Evolutionary conservation across 305 asterid species (phyloP), one percentile per base, ranked within the genome.

Genomic region (Plantago coronopus): DNA sequence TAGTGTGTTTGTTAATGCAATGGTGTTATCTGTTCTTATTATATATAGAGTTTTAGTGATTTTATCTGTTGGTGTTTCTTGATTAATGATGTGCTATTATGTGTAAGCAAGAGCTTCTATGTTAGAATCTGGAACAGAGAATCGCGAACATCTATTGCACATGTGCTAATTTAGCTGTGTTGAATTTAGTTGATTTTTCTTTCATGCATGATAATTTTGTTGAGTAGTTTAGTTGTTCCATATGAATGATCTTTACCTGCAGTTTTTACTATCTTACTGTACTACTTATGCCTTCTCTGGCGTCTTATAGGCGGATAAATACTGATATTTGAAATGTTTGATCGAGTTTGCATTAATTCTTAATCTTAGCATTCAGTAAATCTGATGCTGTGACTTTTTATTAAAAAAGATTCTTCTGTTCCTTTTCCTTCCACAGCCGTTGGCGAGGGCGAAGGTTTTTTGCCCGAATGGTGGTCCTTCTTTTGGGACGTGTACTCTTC

Each of bases 391-490:
- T 48, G 1, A 27, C 15, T 25, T 64, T n/a, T n/a, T n/a, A n/a
- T n/a, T n/a, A n/a, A n/a, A n/a, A n/a, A n/a, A n/a, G n/a, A n/a
- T n/a, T n/a, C n/a, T n/a, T 9, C n/a, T n/a, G n/a, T 34, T 34
- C 12, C 40, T 2, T 9, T 7, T 2, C 9, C 12, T 7, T 34
- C 40, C 40, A 44, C 74, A 82, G 90, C n/a, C 8, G 20, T 78
- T 47, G 48, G 61, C 54, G 23, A 80, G 19, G 67, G 76, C 7
- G 76, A 74, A 29, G 83, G 84, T 48, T 77, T 80, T 59, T 71
- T 82, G n/a, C 13, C 54, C 0, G 84, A 72, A 14, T 85, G 94
- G 88, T 81, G 94, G 90, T 48, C 71, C 47, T 12, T 72, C 29
- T 82, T 83, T 27, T 78, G 79, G 81, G 81, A 82, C 5, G 12